These are phyloP conservation scores for Galeopsis tetrahit DNA, from an alignment of 257 asterid genomes.

Conservation along the genomic window DNA sequence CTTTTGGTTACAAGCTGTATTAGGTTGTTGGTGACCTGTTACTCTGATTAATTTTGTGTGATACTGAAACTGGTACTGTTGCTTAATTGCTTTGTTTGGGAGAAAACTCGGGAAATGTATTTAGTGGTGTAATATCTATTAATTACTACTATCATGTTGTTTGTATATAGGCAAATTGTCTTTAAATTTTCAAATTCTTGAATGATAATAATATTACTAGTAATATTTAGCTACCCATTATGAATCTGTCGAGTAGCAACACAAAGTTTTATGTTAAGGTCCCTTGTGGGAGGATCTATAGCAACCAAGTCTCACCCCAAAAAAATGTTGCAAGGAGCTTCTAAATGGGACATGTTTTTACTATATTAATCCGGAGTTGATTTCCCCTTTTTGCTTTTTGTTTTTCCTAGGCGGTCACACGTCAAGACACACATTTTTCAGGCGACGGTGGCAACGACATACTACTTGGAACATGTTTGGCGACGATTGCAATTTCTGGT, in stretches of 20 bases:
- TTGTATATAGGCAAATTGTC: conserved; percentile 28
- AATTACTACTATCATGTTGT: not conserved
- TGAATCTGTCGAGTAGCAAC: not conserved
- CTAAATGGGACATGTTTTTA: too few species aligned
- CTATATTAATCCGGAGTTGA: too few species aligned
- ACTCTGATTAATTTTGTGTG: conserved; percentile 13
- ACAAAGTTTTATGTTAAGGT: too few species aligned
- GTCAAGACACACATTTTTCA: too few species aligned
- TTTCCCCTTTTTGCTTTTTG: too few species aligned
- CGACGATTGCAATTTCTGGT: too few species aligned
- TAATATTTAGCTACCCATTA: not conserved
- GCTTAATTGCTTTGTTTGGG: conserved; percentile 21
- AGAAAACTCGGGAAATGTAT: conserved; percentile 16
- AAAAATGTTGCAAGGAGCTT: too few species aligned
- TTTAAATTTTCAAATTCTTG: not conserved
- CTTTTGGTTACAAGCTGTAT: conserved; percentile 15
- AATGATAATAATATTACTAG: not conserved
- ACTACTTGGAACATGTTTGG: too few species aligned
- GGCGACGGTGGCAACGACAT: too few species aligned
- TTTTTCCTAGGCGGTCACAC: too few species aligned
- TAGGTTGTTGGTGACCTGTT: conserved; percentile 27
- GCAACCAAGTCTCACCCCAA: too few species aligned
- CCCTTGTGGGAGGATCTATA: too few species aligned
- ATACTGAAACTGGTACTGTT: not conserved
- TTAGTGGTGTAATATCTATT: not conserved